Evolutionary conservation across 495 filamentous ascomycete genomes (phyloP).

Genomic region (Aspergillus bridgeri): DNA sequence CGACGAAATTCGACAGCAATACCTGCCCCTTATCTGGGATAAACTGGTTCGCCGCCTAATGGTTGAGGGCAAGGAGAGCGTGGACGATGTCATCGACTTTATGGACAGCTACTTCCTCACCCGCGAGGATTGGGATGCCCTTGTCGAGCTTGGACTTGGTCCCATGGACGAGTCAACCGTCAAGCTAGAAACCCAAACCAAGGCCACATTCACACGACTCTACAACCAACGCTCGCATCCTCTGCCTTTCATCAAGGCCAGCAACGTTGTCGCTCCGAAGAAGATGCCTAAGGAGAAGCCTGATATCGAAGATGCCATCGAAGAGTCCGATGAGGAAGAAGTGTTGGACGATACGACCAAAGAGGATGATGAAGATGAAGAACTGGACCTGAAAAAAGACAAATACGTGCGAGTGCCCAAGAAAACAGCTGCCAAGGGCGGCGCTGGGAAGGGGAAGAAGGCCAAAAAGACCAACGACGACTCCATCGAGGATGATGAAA

Average conservation of each 20-base stretch:
- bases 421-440: slow-evolving; percentile 46
- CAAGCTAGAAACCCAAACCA: slow-evolving; percentile 79
- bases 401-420: slow-evolving; percentile 94
- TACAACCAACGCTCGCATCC: slow-evolving; percentile 89
- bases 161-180: slow-evolving; percentile 70
- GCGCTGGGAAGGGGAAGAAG: slow-evolving; percentile 55
- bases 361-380: slow-evolving; percentile 63
- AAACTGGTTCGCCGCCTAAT: slow-evolving; percentile 68
- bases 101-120: slow-evolving; percentile 99
- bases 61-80: slow-evolving; percentile 68
- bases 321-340: slow-evolving; percentile 79
- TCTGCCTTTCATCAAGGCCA: slow-evolving; percentile 93
- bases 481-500: slow-evolving; percentile 44
- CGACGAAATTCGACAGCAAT: slow-evolving; percentile 90
- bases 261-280: slow-evolving; percentile 68
- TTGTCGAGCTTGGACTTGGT: slow-evolving; percentile 88
- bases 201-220: slow-evolving; percentile 81
- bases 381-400: slow-evolving; percentile 81
- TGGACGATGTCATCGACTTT: slow-evolving; percentile 73
- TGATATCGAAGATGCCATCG: slow-evolving; percentile 93
- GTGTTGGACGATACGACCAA: slow-evolving; percentile 58
- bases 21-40: slow-evolving; percentile 86
- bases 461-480: slow-evolving; percentile 47
- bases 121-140: slow-evolving; percentile 87
- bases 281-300: slow-evolving; percentile 70